A percentile compares a stretch with the other conserved stretches of the same genome.
These are phyloP conservation scores for Fraxinus greggii DNA, from an alignment of 305 asterid genomes.

Conservation along the genomic window DNA sequence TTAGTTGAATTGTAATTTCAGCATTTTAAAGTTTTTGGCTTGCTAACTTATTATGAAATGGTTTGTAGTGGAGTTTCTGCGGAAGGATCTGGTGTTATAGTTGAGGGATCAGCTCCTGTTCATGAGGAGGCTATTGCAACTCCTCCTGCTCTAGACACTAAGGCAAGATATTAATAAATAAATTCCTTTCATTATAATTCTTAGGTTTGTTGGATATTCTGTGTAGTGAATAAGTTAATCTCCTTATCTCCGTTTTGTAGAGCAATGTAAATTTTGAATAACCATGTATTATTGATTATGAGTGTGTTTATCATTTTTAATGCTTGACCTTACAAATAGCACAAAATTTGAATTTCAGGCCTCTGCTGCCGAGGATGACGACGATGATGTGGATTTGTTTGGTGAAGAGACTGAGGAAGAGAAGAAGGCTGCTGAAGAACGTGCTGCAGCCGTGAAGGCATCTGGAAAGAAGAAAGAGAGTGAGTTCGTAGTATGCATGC, in stretches of 20 bases:
- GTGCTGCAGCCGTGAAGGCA: constrained; percentile 84
- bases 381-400: constrained; percentile 78
- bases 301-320: background rate
- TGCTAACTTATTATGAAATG: constrained; percentile 8
- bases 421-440: constrained; percentile 83
- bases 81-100: constrained; percentile 64
- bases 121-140: constrained; percentile 50
- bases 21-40: background rate
- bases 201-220: background rate
- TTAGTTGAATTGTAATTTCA: background rate
- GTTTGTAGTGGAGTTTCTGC: constrained; percentile 65
- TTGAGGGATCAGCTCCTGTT: constrained; percentile 56
- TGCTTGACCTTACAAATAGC: background rate
- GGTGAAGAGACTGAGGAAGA: constrained; percentile 95
- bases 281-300: background rate
- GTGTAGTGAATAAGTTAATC: background rate
- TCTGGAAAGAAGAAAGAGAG: constrained; percentile 78
- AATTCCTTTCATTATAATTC: background rate
- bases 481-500: constrained; percentile 27
- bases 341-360: constrained; percentile 39
- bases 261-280: background rate
- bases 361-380: constrained; percentile 60
- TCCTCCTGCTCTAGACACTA: constrained; percentile 61
- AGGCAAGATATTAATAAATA: constrained; percentile 33
- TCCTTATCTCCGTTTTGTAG: background rate